Base-by-base conservation (phyloP, 129 eudicot genomes). In the Arctium minus region DNA sequence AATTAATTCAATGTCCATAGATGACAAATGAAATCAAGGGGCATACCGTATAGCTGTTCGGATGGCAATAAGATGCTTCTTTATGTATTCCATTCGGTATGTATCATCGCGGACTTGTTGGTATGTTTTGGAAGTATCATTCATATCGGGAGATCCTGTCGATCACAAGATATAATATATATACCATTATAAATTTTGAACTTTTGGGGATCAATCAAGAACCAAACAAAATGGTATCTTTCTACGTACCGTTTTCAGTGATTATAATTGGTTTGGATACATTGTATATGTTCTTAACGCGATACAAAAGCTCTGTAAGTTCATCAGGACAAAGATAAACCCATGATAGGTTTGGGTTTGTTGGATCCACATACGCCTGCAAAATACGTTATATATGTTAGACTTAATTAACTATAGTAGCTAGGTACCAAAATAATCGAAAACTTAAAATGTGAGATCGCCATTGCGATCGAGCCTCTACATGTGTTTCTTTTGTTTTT, bases 191-290 rank as follows among this genome's bases (percentile, higher is more conserved):
- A 3, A 22, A 17, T 38, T 70, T 44, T 5, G 1, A 46, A 8
- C 3, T 15, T 0, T 33, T 18, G 17, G 33, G 36, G 8, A 79
- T 8, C 31, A 11, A 13, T 30, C 3, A 29, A 27, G 1, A 35
- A 79, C 11, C 42, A 17, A 70, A 18, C 70, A 50, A 10, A 74
- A 74, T 74, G 4, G n/a, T 44, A 29, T 7, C 15, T n/a, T 64
- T 64, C 12, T 18, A 64, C 31, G 69, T 77, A 83, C 86, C 86
- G 39, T 83, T 83, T 18, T 83, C 83, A n/a, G 87, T 84, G 32
- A 84, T 78, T 18, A 84, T 31, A 40, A 72, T 8, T 2, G 32
- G 1, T n/a, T 72, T 78, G n/a, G 37, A 15, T 30, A 84, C 40
- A 5, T 33, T 1, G 75, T 84, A 84, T 3, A 8, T 42, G 22